Evolutionary conservation across 73 alveolate genomes (phyloP).

Genomic region (Paramecium biaurelia): DNA sequence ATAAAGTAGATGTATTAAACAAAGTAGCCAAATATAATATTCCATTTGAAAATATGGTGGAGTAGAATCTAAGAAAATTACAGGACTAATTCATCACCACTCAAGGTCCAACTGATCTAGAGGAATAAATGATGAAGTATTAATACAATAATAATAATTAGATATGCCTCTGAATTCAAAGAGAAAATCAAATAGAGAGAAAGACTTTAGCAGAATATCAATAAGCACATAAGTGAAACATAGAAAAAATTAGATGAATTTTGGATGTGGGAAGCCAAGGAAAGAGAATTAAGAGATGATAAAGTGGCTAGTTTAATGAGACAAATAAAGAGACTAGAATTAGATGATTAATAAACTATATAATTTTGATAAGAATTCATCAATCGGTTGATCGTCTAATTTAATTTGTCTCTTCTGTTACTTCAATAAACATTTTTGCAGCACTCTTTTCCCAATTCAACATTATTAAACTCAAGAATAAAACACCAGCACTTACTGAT

Average conservation of each 20-base stretch:
- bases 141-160: background rate
- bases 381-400: background rate
- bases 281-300: slow-evolving; percentile 12
- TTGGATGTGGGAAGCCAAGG: slow-evolving; percentile 29
- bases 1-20: background rate
- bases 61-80: slow-evolving; percentile 17
- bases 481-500: background rate
- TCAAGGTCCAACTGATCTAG: slow-evolving; percentile 11
- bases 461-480: background rate
- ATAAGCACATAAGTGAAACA: slow-evolving; percentile 25
- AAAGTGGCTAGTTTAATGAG: background rate
- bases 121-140: slow-evolving; percentile 45
- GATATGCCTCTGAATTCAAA: slow-evolving; percentile 41
- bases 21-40: background rate
- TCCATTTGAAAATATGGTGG: slow-evolving; percentile 47
- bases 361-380: background rate
- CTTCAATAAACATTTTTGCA: background rate
- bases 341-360: background rate
- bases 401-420: background rate
- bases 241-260: slow-evolving; percentile 18
- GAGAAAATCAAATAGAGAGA: slow-evolving; percentile 46
- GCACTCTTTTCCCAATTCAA: background rate
- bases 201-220: slow-evolving; percentile 1
- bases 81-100: background rate
- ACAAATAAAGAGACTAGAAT: background rate